Base-by-base conservation (phyloP, 805 yeast species). In the Starmerella khaoyaiensis region DNA sequence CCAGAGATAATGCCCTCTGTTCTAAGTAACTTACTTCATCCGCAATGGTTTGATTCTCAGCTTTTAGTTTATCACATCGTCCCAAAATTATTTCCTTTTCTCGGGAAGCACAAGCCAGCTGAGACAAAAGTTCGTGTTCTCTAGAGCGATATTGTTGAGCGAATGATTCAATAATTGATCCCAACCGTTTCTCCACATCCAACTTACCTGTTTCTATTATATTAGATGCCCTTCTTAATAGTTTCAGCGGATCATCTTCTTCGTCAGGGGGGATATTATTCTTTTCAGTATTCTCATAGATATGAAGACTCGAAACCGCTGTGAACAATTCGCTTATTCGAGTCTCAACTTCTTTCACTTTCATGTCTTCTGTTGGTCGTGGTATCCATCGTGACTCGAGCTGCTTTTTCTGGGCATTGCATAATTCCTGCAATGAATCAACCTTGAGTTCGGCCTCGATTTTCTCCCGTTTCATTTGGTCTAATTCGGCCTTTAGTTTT, bases 1-100 rank as follows among this genome's bases (percentile, higher is more conserved):
- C 47, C 12, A 44, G 37, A 18, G 45, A 41, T 14, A 41, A 31
- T 25, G 39, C 36, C 18, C 45, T 45, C 34, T 44, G 42, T 31
- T 44, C 47, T 8, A 43, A 34, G 28, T 35, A 38, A 9, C 29
- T 31, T 14, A 44, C 29, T 14, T 41, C 45, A 9, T 29, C 21
- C 20, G 22, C 34, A 4, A 30, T 31, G 11, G 24, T 36, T 5
- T 34, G 5, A 17, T 31, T 36, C 17, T 41, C 44, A 10, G 20
- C 14, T 24, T 35, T 41, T 10, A 38, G 32, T 26, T 38, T 38
- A 25, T 44, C 47, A 27, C 46, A 38, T 11, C 44, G 36, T 4
- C 46, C 41, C 10, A 39, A 24, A 11, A 37, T 10, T 9, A 45
- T 45, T 14, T 34, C 28, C 24, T 39, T 39, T 18, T 45, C 44